Evolutionary conservation across 805 yeast species (phyloP).

Genomic region (Martiniozyma abietophila): DNA sequence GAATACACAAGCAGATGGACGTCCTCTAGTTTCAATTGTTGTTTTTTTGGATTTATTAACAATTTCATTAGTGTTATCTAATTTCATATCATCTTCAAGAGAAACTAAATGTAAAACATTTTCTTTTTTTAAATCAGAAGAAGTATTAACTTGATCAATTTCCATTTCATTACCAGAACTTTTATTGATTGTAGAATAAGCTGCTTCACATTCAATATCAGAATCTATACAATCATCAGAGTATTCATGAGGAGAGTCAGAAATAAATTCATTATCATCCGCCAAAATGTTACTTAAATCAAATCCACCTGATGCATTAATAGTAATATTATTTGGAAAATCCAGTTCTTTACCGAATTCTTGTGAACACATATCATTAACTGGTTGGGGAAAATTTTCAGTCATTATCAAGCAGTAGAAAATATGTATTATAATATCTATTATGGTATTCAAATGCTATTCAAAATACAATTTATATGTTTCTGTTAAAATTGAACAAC

Average conservation of each 20-base stretch:
- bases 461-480: too few relatives aligned
- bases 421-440: too few relatives aligned
- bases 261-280: conserved; percentile 1
- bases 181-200: conserved; percentile 2
- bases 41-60: too few relatives aligned
- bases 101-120: too few relatives aligned
- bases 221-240: conserved; percentile 1
- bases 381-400: too few relatives aligned
- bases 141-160: background rate
- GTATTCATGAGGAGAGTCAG: conserved; percentile 4
- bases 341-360: background rate
- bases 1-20: conserved; percentile 82
- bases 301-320: conserved; percentile 5
- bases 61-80: too few relatives aligned
- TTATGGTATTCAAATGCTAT: too few relatives aligned
- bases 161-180: conserved; percentile 1
- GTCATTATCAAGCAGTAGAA: too few relatives aligned
- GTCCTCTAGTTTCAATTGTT: conserved; percentile 33
- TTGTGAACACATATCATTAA: too few relatives aligned
- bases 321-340: conserved; percentile 5
- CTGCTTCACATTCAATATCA: conserved; percentile 1
- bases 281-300: too few relatives aligned
- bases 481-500: too few relatives aligned
- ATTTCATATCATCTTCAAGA: too few relatives aligned
- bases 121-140: background rate